Base-by-base conservation (phyloP, 2,329 filamentous ascomycete species). In the Trichophyton mentagrophytes region DNA sequence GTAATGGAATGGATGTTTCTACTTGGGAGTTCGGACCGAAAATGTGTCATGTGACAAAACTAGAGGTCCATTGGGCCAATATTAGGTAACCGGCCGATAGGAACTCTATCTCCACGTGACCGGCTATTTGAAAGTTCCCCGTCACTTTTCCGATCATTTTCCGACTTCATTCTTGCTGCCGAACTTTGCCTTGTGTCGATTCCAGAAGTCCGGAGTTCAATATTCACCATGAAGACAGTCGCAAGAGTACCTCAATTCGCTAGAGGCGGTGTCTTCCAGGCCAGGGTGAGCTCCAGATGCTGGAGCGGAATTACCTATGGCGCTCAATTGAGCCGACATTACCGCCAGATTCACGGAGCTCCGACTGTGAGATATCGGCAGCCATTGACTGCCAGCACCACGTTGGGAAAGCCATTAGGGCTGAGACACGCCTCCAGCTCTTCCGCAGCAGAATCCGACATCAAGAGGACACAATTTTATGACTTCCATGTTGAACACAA, bases 401-500 rank as follows among this genome's bases (percentile, higher is more conserved):
- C 15, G 27, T 63, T n/a, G 58, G 60, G 64, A 63, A 46, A 61
- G 36, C 40, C 57, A 42, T 44, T 60, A 51, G 65, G 63, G 57
- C 64, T 68, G 44, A 68, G 73, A 44, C 69, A 69, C 69, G 71
- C 70, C 5, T 74, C 73, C 5, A 68, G 68, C 36, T 65, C 66
- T 3, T 65, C 63, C 44, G 64, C 66, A n/a, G 59, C 60, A 1
- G 57, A 68, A 8, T 27, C 49, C 5, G 49, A 53, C 13, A 63
- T 75, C 61, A 71, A 70, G 40, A 71, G 71, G 75, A 95, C 89
- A 2, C 85, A 86, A 30, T 79, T 96, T 22, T 88, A 92, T 73
- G 85, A 90, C 68, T 78, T 95, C 22, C 88, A 95, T 73, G 69
- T 91, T 64, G 80, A 83, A 62, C 79, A 89, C 70, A 89, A 89